Base-by-base conservation (phyloP, 2,329 filamentous ascomycete species). In the Fusarium mangiferae region DNA sequence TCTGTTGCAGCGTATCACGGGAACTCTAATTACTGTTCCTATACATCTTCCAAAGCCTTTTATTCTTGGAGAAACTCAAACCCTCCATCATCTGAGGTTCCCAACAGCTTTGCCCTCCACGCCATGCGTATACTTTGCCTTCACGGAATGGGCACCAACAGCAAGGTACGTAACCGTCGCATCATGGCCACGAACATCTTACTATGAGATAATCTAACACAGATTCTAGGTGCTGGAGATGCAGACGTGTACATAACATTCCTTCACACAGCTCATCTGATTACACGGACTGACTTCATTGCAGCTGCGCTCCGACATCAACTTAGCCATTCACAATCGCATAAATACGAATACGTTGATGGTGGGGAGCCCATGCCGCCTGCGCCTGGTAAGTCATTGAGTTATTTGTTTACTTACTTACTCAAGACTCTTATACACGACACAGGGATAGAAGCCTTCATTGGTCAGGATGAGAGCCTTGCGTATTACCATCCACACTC, bases 41-140 rank as follows among this genome's bases (percentile, higher is more conserved):
- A n/a, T 51, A 51, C 46, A n/a, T 51, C 5, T 18, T 51, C 3
- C 5, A 30, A 35, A 35, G n/a, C n/a, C n/a, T n/a, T 51, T 18
- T 15, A 30, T 35, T 24, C 15, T 33, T 35, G 15, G 46, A 11
- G 4, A 24, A 51, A 51, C 22, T 18, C 46, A 18, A 9, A 35
- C 28, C 35, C 15, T 14, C 15, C 30, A 51, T 51, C 22, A n/a
- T 15, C 30, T 24, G 15, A 22, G 26, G 17, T 14, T 45, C 4
- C 7, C 20, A 26, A 35, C 11, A 7, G 3, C n/a, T 42, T n/a
- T 22, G 10, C 10, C 4, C 7, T 42, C 22, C 30, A 28, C 46
- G 6, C 58, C n/a, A 62, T 62, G 60, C 51, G 60, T 15, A 57
- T 62, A 6, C 60, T 62, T 38, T 62, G 60, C 30, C 60, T 62